Evolutionary conservation across 768 basidiomycete species (phyloP), one percentile per base, ranked within the genome.

Genomic region (Tulasnella sp.): DNA sequence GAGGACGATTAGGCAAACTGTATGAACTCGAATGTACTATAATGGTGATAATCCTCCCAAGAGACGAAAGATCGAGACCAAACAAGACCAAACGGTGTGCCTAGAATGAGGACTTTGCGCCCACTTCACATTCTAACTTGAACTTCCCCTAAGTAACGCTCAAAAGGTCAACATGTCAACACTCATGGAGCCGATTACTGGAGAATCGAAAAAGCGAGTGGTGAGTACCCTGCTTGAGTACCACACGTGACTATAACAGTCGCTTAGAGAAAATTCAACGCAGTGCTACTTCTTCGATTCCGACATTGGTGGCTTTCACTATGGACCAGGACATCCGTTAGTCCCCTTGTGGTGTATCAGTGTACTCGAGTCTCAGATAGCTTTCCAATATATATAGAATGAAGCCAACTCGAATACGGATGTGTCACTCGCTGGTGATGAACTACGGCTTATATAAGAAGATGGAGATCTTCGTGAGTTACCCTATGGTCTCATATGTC

Each of bases 221-320:
- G 90, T 91, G 68, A 47, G 87, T 74, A 10, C 4, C 9, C 22
- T 29, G 19, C 24, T 29, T 22, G 39, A 32, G 5, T 19, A 12
- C 13, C 27, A n/a, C 28, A 32, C 24, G 22, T 47, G 10, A 34
- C 29, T 22, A 9, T 40, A 19, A 35, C 22, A 19, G 4, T 45
- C 44, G 44, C 20, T 12, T 35, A 28, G 24, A 29, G 39, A 13
- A 0, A 3, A 16, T 29, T 19, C 29, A n/a, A n/a, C n/a, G 24
- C 7, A 95, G 86, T 98, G 93, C 64, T 99, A 99, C 72, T 99
- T 99, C 73, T 99, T 92, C 70, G 93, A 99, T 67, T 93, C 91
- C 28, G 93, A 99, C 64, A 92, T 99, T 65, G 93, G 95, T 20
- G 93, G 95, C 45, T 99, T 96, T 64, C 95, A 98, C 66, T 92